phyloP scores from a whole-genome alignment of 2,329 filamentous ascomycete genomes.

The Mycosphaerella arachidis region DNA sequence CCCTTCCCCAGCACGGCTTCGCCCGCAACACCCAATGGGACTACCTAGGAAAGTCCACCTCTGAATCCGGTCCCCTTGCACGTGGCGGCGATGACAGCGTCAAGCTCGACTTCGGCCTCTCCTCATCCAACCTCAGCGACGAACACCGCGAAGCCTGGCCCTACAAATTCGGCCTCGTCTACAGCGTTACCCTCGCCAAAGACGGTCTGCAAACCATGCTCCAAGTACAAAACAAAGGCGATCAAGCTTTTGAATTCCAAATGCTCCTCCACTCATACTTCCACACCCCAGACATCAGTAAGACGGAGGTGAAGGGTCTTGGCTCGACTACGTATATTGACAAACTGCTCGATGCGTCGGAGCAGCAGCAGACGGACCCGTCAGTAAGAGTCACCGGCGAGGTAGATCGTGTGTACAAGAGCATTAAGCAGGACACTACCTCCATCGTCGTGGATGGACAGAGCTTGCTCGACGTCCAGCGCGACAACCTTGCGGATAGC shows the following conservation, averaged over 20 bases:
- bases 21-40: slow-evolving; percentile 89
- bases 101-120: slow-evolving; percentile 94
- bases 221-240: slow-evolving; percentile 83
- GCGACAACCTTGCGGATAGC: slow-evolving; percentile 80
- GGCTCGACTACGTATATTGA: slow-evolving; percentile 71
- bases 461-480: slow-evolving; percentile 65
- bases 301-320: slow-evolving; percentile 69
- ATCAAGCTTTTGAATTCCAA: slow-evolving; percentile 82
- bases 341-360: slow-evolving; percentile 66
- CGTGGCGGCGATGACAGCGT: slow-evolving; percentile 60
- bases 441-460: slow-evolving; percentile 60
- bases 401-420: slow-evolving; percentile 81
- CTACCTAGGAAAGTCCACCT: slow-evolving; percentile 82
- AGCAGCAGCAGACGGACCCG: slow-evolving; percentile 61
- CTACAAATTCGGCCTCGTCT: slow-evolving; percentile 82
- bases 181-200: slow-evolving; percentile 77
- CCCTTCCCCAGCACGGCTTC: slow-evolving; percentile 90
- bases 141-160: slow-evolving; percentile 72
- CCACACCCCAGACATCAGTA: slow-evolving; percentile 68
- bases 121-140: slow-evolving; percentile 64
- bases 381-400: slow-evolving; percentile 69
- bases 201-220: slow-evolving; percentile 74
- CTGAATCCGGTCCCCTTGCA: slow-evolving; percentile 49
- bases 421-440: slow-evolving; percentile 58
- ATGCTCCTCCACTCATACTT: slow-evolving; percentile 90